phyloP scores from a whole-genome alignment of 2,329 filamentous ascomycete species.

The Botrytis paeoniae region DNA sequence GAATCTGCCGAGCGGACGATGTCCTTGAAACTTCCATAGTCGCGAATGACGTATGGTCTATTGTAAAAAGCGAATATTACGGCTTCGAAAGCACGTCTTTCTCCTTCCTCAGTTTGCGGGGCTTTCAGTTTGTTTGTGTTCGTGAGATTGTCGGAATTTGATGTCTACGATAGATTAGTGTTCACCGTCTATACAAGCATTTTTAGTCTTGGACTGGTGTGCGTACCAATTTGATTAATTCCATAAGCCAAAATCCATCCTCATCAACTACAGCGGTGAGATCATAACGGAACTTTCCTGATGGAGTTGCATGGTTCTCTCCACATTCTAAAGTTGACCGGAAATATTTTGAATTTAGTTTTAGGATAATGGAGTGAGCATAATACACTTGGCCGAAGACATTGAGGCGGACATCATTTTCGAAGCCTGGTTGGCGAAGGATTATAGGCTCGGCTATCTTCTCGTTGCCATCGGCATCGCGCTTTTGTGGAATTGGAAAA shows the following conservation, averaged over 20 bases:
- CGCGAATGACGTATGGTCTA: slow-evolving; percentile 18
- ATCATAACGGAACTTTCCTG: slow-evolving; percentile 21
- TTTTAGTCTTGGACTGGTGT: not conserved
- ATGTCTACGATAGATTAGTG: not conserved
- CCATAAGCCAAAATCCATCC: slow-evolving; percentile 23
- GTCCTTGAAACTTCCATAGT: not conserved
- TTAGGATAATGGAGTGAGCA: slow-evolving; percentile 22
- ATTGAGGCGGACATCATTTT: not conserved
- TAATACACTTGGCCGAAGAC: slow-evolving; percentile 20
- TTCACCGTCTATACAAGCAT: not conserved
- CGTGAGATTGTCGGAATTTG: fast-evolving
- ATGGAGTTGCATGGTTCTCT: not conserved
- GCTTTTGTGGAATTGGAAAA: not conserved
- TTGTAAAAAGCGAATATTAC: slow-evolving; percentile 24
- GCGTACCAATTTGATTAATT: not conserved
- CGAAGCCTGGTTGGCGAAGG: not conserved
- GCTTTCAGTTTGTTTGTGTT: not conserved
- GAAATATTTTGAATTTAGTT: slow-evolving; percentile 22
- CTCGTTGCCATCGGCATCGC: not conserved
- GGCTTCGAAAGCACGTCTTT: slow-evolving; percentile 15
- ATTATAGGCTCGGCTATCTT: not conserved
- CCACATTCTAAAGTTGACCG: slow-evolving; percentile 13
- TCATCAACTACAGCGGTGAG: slow-evolving; percentile 24
- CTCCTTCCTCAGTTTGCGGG: not conserved
- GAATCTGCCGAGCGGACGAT: slow-evolving; percentile 21